Evolutionary conservation across 2,329 filamentous ascomycete genomes (phyloP), one percentile per base, ranked within the genome.

Genomic region (Dothideomycetes sp.): DNA sequence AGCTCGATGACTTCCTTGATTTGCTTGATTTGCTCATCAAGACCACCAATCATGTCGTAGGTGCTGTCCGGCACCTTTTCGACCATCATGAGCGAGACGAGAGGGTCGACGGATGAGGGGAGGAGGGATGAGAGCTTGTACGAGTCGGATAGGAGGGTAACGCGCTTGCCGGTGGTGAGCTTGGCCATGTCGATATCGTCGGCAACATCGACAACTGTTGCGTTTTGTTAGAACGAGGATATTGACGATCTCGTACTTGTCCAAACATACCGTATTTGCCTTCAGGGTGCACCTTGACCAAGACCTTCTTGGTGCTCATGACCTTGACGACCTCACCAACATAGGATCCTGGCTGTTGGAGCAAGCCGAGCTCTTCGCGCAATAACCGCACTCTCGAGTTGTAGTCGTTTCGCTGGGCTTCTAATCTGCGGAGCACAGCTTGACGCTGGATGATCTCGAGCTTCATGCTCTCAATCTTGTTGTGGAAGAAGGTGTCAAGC

Each of bases 391-490:
- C 91, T 61, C 91, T 80, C 46, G 91, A 96, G 72, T 98, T 98
- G 76, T 96, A 96, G 68, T 98, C 91, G 61, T 98, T 98, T 53
- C 91, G 81, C 67, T 98, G 93, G 53, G 91, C 91, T 73, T 98
- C 91, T 55, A 98, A 77, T 60, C 91, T 80, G 53, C 91, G 83
- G 48, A 98, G 74, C 44, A 94, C 87, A 43, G 91, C 89, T 70
- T 98, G 91, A 43, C 91, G 89, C 69, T 96, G 89, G 64, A 98
- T 89, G 63, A 98, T 98, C 78, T 98, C 89, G 64, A 98, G 87
- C 82, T 96, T 96, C 84, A 96, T 94, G 64, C 84, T 81, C 84
- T 98, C 91, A 69, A 96, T 96, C 76, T 98, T 98, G 75, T 96
- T 96, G 70, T 91, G 85, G 67, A 94, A 98, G 72, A 95, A 98